Evolutionary conservation across 2,329 filamentous ascomycete genomes (phyloP), one percentile per base, ranked within the genome.

Genomic region (Scytalidium lignicola): DNA sequence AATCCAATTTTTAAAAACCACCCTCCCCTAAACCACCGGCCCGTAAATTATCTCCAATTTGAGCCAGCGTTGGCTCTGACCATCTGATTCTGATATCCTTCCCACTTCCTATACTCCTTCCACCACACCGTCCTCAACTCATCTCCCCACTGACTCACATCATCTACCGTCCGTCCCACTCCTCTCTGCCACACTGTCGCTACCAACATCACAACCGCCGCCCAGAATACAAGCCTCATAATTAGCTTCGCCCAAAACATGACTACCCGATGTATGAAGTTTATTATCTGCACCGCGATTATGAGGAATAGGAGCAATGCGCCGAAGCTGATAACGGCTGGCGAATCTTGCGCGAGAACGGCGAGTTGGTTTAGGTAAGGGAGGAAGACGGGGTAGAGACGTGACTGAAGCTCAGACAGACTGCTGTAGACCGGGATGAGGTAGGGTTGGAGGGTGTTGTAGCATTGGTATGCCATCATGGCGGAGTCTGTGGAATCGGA

Each of bases 221-320:
- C 77, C 81, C 83, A 93, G 55, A 90, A 81, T 1, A 79, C 65
- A 40, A 90, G 57, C 20, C 78, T 70, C 54, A 88, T 65, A 10
- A 75, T 74, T 48, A 95, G 63, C n/a, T 78, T 73, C 46, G 90
- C 79, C 82, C 89, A 90, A 72, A 84, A 95, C 62, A 90, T 71
- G 50, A 95, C 74, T 18, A 89, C 70, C 52, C 88, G 79, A 53
- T 83, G 82, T 17, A 90, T 71, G 71, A 86, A 85, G 64, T 84
- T 78, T 55, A 85, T 70, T 40, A 93, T 72, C 55, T 80, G 79
- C 51, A 85, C 68, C 12, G 74, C 76, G 49, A 91, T 65, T 62
- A 90, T 73, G 46, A 92, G 67, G 48, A 83, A 69, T 23, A 83
- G 57, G 41, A 85, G 68, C 3, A 88, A 70, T 8, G 83, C 60